Percentiles rank a stretch among this genome's conserved stretches.
Evolutionary conservation across 139 green algal species (phyloP).

Genomic region (Dunaliella primolecta): DNA sequence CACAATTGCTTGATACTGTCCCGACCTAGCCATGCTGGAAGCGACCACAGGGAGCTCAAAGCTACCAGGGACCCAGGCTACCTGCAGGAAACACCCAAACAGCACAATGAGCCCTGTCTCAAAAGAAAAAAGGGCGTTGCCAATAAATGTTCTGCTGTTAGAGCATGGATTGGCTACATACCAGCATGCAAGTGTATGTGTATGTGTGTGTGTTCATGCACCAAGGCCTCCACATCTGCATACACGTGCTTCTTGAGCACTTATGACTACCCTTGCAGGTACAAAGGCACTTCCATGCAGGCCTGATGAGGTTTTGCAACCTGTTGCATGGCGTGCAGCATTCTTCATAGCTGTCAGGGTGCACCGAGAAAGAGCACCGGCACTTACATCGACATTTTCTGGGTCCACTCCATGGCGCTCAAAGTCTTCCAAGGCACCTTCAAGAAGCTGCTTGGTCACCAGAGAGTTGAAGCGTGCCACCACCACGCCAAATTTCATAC

Average conservation of each 20-base stretch:
- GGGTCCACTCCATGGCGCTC: slow-evolving; percentile 57
- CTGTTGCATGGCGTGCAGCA: neutral
- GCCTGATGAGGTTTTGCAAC: too few species aligned
- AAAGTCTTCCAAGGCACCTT: slow-evolving; percentile 78
- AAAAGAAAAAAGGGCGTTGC: too few species aligned
- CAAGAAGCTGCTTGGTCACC: slow-evolving; percentile 88
- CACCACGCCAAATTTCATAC: slow-evolving; percentile 65
- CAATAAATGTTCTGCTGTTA: too few species aligned
- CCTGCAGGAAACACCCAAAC: slow-evolving; percentile 60
- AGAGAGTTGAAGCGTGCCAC: slow-evolving; percentile 93
- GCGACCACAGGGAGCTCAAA: slow-evolving; percentile 95
- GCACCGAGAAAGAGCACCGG: neutral
- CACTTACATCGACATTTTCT: slow-evolving; percentile 67
- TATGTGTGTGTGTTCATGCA: neutral
- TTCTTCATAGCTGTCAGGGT: neutral
- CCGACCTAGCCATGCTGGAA: slow-evolving; percentile 84
- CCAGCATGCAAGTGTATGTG: neutral
- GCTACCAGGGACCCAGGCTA: slow-evolving; percentile 90
- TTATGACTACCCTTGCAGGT: too few species aligned
- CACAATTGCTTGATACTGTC: slow-evolving; percentile 86
- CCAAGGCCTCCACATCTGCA: too few species aligned
- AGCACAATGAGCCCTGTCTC: too few species aligned
- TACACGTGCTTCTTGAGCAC: too few species aligned
- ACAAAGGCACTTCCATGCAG: too few species aligned
- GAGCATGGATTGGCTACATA: too few species aligned